A percentile compares a stretch with the other conserved stretches of the same genome.
Evolutionary conservation across 345 rosid genomes (phyloP).

Genomic region (Erodium maritimum): DNA sequence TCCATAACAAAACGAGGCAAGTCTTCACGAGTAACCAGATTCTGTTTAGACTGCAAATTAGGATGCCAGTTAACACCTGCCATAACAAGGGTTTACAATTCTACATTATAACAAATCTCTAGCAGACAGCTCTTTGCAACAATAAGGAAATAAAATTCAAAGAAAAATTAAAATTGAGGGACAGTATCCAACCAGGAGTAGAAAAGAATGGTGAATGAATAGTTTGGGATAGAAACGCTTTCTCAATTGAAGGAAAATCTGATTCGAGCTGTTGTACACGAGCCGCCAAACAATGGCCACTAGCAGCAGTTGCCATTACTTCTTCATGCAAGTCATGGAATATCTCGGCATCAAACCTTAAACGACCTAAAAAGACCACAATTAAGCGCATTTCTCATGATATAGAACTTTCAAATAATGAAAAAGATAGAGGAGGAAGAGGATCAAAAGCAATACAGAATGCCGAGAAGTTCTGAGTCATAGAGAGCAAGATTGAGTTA

Average conservation of each 20-base stretch:
- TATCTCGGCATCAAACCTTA: slow-evolving; percentile 95
- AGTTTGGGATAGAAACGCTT: slow-evolving; percentile 72
- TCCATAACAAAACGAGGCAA: slow-evolving; percentile 97
- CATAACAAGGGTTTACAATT: slow-evolving; percentile 1
- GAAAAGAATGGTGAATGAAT: slow-evolving; percentile 54
- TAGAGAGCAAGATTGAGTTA: no score
- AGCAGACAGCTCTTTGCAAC: no score
- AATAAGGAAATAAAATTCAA: neutral
- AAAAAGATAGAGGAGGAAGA: no score
- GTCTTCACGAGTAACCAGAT: slow-evolving; percentile 68
- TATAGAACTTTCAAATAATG: neutral
- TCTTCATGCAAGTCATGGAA: slow-evolving; percentile 96
- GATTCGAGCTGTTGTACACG: slow-evolving; percentile 92
- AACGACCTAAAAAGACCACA: slow-evolving; percentile 8
- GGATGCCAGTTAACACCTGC: slow-evolving; percentile 88
- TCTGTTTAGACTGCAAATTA: slow-evolving; percentile 49
- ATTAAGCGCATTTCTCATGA: neutral
- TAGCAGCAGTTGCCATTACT: slow-evolving; percentile 79
- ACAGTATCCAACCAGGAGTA: slow-evolving; percentile 40
- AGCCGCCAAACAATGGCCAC: slow-evolving; percentile 85
- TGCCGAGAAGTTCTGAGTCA: neutral
- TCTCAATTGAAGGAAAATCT: slow-evolving; percentile 78
- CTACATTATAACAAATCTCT: neutral
- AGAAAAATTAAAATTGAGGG: neutral
- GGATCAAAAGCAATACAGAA: neutral